Conservation (phyloP, 371 early-diverging fungal species). For the Amoeboaphelidium protococcarum region DNA sequence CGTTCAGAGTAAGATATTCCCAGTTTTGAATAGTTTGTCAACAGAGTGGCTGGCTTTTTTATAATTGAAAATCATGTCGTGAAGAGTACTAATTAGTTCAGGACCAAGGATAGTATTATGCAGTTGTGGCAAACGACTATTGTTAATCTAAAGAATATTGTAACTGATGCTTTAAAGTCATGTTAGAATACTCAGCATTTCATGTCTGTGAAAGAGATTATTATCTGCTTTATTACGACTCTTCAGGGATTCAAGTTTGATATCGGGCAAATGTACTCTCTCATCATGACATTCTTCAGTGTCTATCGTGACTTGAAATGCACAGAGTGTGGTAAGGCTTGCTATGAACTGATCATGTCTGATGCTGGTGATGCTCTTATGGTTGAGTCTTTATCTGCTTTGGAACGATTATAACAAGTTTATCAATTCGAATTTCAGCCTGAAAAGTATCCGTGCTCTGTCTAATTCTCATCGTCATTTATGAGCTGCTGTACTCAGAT, state of each 20-base stretch:
- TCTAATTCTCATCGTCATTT: constrained; percentile 60
- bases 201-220: constrained; percentile 34
- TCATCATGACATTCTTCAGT: constrained; percentile 39
- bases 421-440: no score
- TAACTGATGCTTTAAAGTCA: constrained; percentile 43
- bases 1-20: constrained; percentile 26
- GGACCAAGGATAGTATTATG: constrained; percentile 64
- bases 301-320: constrained; percentile 51
- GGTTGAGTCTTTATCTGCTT: no score
- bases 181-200: constrained; percentile 51
- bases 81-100: constrained; percentile 65
- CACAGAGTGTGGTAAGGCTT: constrained; percentile 24
- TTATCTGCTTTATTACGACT: constrained; percentile 62
- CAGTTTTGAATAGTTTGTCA: constrained; percentile 40
- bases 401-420: no score
- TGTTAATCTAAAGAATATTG: constrained; percentile 40
- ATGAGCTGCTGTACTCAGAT: constrained; percentile 40
- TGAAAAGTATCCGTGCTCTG: constrained; percentile 44
- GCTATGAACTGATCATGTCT: neutral
- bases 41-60: constrained; percentile 84
- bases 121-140: constrained; percentile 64
- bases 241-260: constrained; percentile 52
- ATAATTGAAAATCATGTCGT: constrained; percentile 70
- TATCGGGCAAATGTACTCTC: constrained; percentile 31
- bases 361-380: neutral